Evolutionary conservation across 805 yeast genomes (phyloP), one percentile per base, ranked within the genome.

Genomic region (Starmerella floricola): DNA sequence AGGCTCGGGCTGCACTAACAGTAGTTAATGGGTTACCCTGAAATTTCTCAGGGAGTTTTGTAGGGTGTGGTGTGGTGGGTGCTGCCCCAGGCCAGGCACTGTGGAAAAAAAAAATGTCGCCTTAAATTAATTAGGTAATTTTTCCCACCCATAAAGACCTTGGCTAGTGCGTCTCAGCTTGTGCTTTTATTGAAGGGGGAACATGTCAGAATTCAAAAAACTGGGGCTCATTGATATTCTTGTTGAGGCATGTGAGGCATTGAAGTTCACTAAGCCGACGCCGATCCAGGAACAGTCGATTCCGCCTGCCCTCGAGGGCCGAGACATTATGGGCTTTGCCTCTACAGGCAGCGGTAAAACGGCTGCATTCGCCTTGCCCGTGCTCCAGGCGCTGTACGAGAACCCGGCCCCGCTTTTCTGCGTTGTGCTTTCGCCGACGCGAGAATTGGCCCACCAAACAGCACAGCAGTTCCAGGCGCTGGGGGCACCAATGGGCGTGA

Each of bases 311-410:
- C 63, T 91, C 16, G 75, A 79, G 51, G 95, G 95, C 3, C 76
- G 85, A 50, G 98, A 88, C 63, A 79, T 88, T 36, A 86, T 88
- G 56, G 98, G 98, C 12, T 71, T 88, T 48, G 98, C 98, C 0
- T 95, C 88, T 57, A 88, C 98, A 0, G 98, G 98, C 34, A 84
- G 95, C 3, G 98, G 98, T 50, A 88, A 88, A 62, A 91, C 98
- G 0, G 98, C 97, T 0, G 98, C 98, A 0, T 91, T 91, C 68
- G 96, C 97, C 8, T 76, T 91, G 39, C 98, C 98, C 1, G 84
- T 91, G 34, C 68, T 91, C 26, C 96, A 91, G 60, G 78, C 84
- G 1, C 67, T 91, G 37, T 87, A 95, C 85, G 76, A 84, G 42
- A 86, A 79, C 21, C 95, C 88, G 55, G 69, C 79, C 2, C 87